Base-by-base conservation (phyloP, 805 yeast genomes). In the Saccharomycopsis fibuligera region DNA sequence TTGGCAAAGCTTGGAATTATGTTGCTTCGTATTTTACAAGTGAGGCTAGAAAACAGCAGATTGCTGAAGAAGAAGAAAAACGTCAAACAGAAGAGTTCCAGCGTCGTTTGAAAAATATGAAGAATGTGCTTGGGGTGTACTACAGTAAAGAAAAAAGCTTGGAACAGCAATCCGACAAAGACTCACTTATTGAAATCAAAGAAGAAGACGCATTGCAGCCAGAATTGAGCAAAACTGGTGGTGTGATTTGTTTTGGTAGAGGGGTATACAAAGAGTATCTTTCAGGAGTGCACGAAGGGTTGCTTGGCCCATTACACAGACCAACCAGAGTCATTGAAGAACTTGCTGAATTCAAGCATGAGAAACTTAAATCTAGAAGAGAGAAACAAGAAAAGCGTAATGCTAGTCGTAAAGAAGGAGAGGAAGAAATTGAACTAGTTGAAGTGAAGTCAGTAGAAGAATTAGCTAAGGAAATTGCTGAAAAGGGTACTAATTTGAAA, bases 191-290 rank as follows among this genome's bases (percentile, higher is more conserved):
- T n/a, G n/a, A n/a, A n/a, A n/a, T n/a, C n/a, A n/a, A n/a, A n/a
- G n/a, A n/a, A n/a, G n/a, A n/a, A n/a, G 63, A 70, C 29, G 70
- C 66, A 3, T 44, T 55, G 2, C 70, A 71, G 29, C 74, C 78
- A 2, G n/a, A n/a, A n/a, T 61, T 62, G 12, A 47, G 41, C 19
- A 58, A 71, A 25, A 76, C 81, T 6, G 97, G 97, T 23, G 99
- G 98, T 39, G 83, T 89, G 10, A 75, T 93, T 19, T 86, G 96
- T 62, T 68, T 93, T 23, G 99, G 99, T 3, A 75, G 99, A 62
- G 99, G 99, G 49, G 91, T 97, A 0, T 93, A 78, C 63, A 91
- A 91, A 63, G 99, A 93, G 70, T 93, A 88, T 62, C 62, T 93
- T 46, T 74, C 76, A 39, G 99, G 99, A 8, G 62, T 93, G 9